Percentiles rank a stretch among this genome's conserved stretches.
Conservation (phyloP, 1,284 basidiomycete species). For the Austroboletus novae-zelandiae region DNA sequence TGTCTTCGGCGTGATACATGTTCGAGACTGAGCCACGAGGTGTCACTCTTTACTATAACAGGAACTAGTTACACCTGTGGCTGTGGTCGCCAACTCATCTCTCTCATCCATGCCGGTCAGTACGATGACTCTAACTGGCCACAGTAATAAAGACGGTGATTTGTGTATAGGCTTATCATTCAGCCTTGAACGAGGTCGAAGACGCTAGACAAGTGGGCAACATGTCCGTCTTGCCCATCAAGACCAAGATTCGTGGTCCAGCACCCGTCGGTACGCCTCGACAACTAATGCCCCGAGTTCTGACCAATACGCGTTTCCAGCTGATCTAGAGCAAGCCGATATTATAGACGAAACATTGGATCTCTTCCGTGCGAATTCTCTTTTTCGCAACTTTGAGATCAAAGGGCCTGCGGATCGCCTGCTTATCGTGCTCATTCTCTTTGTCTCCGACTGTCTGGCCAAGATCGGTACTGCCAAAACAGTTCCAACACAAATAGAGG, state of each 20-base stretch:
- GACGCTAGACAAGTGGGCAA: constrained; percentile 88
- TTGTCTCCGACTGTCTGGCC: constrained; percentile 94
- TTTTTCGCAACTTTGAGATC: constrained; percentile 99
- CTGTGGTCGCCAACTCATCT: constrained; percentile 4
- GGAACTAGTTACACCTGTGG: neutral
- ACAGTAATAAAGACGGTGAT: constrained; percentile 4
- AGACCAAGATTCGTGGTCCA: constrained; percentile 88
- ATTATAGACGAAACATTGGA: constrained; percentile 97
- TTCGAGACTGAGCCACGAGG: constrained; percentile 1
- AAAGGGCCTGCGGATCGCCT: constrained; percentile 96
- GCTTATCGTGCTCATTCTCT: constrained; percentile 97
- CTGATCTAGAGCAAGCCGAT: constrained; percentile 78
- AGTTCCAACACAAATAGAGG: constrained; percentile 79
- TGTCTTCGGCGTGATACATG: constrained; percentile 38
- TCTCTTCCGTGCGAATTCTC: constrained; percentile 97
- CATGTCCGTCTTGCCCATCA: constrained; percentile 88
- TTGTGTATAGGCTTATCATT: constrained; percentile 85
- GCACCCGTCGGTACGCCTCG: constrained; percentile 71
- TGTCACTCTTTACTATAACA: neutral
- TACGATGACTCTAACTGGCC: constrained; percentile 6
- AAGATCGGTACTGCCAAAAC: constrained; percentile 74
- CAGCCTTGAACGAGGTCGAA: constrained; percentile 85
- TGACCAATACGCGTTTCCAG: constrained; percentile 36
- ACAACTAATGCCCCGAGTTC: neutral
- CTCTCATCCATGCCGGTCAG: constrained; percentile 29